phyloP scores from a whole-genome alignment of 179 eudicot species.

The Beta macrorhiza region DNA sequence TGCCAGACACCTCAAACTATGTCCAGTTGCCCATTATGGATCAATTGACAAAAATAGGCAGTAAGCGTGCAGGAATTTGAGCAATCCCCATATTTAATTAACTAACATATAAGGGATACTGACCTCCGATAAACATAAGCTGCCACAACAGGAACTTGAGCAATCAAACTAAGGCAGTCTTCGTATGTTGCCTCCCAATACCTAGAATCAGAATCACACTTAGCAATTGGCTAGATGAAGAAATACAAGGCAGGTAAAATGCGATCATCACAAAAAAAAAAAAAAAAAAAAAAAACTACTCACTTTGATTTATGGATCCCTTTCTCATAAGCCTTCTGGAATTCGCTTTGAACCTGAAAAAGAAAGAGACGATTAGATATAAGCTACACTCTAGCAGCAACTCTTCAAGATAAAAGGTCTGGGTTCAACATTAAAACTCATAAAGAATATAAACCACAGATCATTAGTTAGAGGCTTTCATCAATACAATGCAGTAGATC shows the following conservation, averaged over 20 bases:
- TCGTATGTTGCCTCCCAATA: conserved; percentile 97
- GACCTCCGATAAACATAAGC: conserved; percentile 50
- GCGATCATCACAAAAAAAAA: conserved; percentile 10
- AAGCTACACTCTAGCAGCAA: not conserved
- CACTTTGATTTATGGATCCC: conserved; percentile 93
- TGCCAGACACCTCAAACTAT: not conserved
- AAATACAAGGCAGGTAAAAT: not conserved
- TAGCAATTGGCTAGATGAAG: conserved; percentile 22
- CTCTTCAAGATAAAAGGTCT: not conserved
- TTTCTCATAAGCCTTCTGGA: conserved; percentile 96
- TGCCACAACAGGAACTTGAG: conserved; percentile 43
- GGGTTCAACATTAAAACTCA: not conserved
- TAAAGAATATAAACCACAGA: conserved; percentile 5
- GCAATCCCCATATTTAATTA: not conserved
- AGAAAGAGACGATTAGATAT: not conserved
- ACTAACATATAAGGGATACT: conserved; percentile 14
- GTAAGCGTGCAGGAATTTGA: not conserved
- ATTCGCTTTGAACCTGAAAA: conserved; percentile 89
- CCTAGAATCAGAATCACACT: conserved; percentile 42
- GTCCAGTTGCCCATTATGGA: not conserved
- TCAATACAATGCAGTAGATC: not conserved
- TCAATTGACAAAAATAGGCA: not conserved
- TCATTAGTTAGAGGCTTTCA: conserved; percentile 1
- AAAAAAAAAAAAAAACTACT: conserved; percentile 29
- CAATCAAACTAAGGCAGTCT: conserved; percentile 88